A percentile compares a stretch with the other conserved stretches of the same genome.
These are phyloP conservation scores for Ogataea sp. DNA, from an alignment of 805 yeast genomes.

Conservation along the genomic window DNA sequence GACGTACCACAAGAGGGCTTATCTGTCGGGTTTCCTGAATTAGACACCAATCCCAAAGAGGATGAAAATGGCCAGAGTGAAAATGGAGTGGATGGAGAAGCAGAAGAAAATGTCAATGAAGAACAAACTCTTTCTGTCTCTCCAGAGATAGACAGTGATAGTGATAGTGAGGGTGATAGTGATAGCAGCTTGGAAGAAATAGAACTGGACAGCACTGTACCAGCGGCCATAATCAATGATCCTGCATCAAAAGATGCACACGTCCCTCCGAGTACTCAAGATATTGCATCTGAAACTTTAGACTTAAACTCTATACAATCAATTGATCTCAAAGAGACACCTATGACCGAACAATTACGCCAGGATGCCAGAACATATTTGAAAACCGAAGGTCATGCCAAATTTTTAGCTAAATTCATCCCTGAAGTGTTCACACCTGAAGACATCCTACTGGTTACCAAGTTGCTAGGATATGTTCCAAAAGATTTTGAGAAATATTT, in stretches of 20 bases:
- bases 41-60: neutral
- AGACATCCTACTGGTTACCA: constrained; percentile 48
- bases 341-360: constrained; percentile 33
- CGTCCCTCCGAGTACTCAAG: neutral
- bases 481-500: constrained; percentile 8
- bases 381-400: constrained; percentile 49
- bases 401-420: constrained; percentile 53
- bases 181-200: constrained; percentile 18
- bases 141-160: neutral
- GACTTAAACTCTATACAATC: neutral
- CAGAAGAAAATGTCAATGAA: too few relatives aligned
- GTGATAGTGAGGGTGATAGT: neutral
- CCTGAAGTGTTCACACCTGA: constrained; percentile 53
- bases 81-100: neutral
- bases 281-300: neutral
- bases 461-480: constrained; percentile 51
- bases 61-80: constrained; percentile 3
- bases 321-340: constrained; percentile 9
- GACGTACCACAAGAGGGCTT: too few relatives aligned
- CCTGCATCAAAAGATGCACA: neutral
- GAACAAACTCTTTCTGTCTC: too few relatives aligned
- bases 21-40: constrained; percentile 1
- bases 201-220: neutral
- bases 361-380: constrained; percentile 43
- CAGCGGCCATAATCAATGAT: constrained; percentile 1